Percentiles rank a stretch among this genome's conserved stretches.
Evolutionary conservation across 2,329 filamentous ascomycete genomes (phyloP).

Genomic region (Alternaria arbusti): DNA sequence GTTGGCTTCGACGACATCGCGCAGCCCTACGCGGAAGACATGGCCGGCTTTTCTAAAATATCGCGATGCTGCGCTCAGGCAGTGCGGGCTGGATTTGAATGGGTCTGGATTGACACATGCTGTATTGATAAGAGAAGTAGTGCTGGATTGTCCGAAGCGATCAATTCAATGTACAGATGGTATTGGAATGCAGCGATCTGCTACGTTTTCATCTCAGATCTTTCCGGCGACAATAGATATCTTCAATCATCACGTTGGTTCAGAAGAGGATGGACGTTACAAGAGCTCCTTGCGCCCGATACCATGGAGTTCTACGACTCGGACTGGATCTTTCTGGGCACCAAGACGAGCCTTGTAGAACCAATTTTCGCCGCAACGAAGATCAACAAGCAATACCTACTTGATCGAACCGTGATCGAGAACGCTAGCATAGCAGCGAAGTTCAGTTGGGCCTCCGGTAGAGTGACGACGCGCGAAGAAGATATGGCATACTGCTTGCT

Average conservation of each 20-base stretch:
- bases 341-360: too few relatives aligned
- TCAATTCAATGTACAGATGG: neutral
- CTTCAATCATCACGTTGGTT: neutral
- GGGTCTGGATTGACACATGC: neutral
- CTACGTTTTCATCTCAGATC: neutral
- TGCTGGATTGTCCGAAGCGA: neutral
- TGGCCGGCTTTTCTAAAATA: neutral
- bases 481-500: neutral
- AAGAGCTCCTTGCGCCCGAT: neutral
- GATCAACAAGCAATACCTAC: neutral
- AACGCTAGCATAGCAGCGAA: neutral
- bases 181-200: neutral
- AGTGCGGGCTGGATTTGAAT: neutral
- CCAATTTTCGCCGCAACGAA: fast-evolving
- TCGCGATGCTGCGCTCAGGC: neutral
- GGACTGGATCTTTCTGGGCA: neutral
- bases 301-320: neutral
- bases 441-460: neutral
- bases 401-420: neutral
- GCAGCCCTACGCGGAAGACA: neutral
- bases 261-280: neutral
- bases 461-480: neutral
- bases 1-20: neutral
- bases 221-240: neutral
- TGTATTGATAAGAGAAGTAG: neutral